A percentile compares a stretch with the other conserved stretches of the same genome.
These are phyloP conservation scores for Talaromyces sp. DNA, from an alignment of 2,329 filamentous ascomycete genomes.

Conservation along the genomic window DNA sequence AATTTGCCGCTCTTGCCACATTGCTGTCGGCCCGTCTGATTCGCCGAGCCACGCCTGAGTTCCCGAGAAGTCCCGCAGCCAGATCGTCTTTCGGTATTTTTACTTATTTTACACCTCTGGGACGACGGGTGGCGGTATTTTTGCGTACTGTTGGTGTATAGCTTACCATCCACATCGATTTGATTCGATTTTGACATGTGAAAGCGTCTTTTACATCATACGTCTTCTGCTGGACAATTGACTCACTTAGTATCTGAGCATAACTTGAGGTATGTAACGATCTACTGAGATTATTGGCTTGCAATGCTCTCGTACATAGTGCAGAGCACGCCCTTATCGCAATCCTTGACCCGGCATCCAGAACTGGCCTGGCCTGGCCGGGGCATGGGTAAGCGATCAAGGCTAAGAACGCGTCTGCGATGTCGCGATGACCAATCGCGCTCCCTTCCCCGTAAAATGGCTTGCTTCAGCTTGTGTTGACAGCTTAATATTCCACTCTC, in stretches of 20 bases:
- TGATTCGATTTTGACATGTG: conserved; percentile 7
- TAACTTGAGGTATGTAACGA: not conserved
- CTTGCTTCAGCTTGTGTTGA: conserved; percentile 1
- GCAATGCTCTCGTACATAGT: no score
- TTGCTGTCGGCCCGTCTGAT: conserved; percentile 2
- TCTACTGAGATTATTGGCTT: not conserved
- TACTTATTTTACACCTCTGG: not conserved
- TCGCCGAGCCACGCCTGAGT: not conserved
- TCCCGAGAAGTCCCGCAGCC: conserved; percentile 8
- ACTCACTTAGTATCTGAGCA: no score
- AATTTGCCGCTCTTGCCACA: not conserved
- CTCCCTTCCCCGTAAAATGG: not conserved
- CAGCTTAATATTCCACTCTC: not conserved
- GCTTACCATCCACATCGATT: not conserved
- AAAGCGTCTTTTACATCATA: not conserved
- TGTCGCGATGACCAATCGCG: conserved; percentile 15
- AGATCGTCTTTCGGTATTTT: not conserved
- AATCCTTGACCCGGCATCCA: not conserved
- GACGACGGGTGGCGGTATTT: not conserved
- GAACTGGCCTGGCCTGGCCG: not conserved
- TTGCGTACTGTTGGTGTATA: not conserved
- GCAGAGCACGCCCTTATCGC: not conserved
- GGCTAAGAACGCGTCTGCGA: conserved; percentile 10
- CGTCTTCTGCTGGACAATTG: not conserved
- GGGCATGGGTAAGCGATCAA: conserved; percentile 1